These are phyloP conservation scores for Kwoniella newhampshirensis DNA, from an alignment of 768 basidiomycete genomes.

Conservation along the genomic window DNA sequence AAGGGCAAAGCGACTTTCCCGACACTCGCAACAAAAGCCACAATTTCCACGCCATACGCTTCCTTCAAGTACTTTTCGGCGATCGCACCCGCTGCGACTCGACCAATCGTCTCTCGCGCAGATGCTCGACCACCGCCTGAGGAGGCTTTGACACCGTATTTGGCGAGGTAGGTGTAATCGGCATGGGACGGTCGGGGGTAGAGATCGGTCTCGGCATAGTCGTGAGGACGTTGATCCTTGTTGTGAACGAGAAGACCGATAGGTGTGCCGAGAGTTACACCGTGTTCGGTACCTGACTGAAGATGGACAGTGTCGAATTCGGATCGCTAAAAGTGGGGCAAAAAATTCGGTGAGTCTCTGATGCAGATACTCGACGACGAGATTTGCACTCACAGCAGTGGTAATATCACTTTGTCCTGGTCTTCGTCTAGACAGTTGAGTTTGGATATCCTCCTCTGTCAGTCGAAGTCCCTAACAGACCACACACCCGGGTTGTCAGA, in stretches of 20 bases:
- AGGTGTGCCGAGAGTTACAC: constrained; percentile 93
- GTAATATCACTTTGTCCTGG: constrained; percentile 97
- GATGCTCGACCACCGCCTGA: constrained; percentile 92
- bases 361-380: neutral
- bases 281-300: constrained; percentile 91
- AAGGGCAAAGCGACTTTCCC: constrained; percentile 79
- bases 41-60: constrained; percentile 86
- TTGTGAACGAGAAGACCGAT: constrained; percentile 96
- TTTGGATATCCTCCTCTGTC: constrained; percentile 78
- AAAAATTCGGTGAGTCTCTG: neutral
- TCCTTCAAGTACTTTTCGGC: constrained; percentile 90
- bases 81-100: constrained; percentile 96
- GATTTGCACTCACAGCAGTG: constrained; percentile 71
- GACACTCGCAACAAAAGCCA: constrained; percentile 94
- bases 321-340: constrained; percentile 63
- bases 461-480: constrained; percentile 72
- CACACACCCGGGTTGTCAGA: constrained; percentile 1
- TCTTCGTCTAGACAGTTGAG: constrained; percentile 82
- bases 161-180: constrained; percentile 95
- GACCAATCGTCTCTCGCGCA: constrained; percentile 97
- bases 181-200: constrained; percentile 97
- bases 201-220: constrained; percentile 96
- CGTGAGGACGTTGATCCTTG: constrained; percentile 96
- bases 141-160: constrained; percentile 96
- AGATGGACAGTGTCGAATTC: constrained; percentile 92